Conservation (phyloP, 345 rosid species). For the Geranium rotundifolium region DNA sequence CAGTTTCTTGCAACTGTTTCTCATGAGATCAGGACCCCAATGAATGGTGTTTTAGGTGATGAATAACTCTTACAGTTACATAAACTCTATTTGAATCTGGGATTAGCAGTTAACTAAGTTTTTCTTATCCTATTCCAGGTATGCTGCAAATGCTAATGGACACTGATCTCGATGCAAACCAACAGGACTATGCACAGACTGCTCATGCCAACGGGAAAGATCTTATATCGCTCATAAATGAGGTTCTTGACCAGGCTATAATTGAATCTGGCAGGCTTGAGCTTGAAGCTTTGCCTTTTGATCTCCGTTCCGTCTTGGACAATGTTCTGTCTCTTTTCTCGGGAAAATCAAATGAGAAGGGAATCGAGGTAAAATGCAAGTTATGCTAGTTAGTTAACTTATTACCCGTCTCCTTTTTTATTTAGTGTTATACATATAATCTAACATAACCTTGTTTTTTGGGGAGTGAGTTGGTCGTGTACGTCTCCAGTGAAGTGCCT, state of each 20-base stretch:
- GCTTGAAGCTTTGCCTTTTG: slow-evolving; percentile 75
- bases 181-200: slow-evolving; percentile 72
- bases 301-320: slow-evolving; percentile 61
- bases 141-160: slow-evolving; percentile 93
- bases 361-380: slow-evolving; percentile 53
- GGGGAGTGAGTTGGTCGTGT: slow-evolving; percentile 58
- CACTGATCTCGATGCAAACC: slow-evolving; percentile 67
- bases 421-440: slow-evolving; percentile 4
- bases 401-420: background rate
- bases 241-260: slow-evolving; percentile 96
- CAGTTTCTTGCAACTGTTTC: slow-evolving; percentile 97
- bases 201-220: slow-evolving; percentile 85
- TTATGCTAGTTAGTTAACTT: background rate
- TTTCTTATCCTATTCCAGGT: slow-evolving; percentile 37
- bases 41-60: slow-evolving; percentile 82
- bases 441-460: slow-evolving; percentile 17
- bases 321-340: slow-evolving; percentile 66
- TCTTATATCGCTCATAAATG: slow-evolving; percentile 70
- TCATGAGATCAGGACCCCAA: slow-evolving; percentile 94
- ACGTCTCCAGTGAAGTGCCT: slow-evolving; percentile 74
- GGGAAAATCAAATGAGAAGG: slow-evolving; percentile 55
- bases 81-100: background rate
- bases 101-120: background rate
- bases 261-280: slow-evolving; percentile 97
- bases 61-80: background rate